phyloP scores from a whole-genome alignment of 2,329 filamentous ascomycete genomes.

The Colletotrichum falcatum region DNA sequence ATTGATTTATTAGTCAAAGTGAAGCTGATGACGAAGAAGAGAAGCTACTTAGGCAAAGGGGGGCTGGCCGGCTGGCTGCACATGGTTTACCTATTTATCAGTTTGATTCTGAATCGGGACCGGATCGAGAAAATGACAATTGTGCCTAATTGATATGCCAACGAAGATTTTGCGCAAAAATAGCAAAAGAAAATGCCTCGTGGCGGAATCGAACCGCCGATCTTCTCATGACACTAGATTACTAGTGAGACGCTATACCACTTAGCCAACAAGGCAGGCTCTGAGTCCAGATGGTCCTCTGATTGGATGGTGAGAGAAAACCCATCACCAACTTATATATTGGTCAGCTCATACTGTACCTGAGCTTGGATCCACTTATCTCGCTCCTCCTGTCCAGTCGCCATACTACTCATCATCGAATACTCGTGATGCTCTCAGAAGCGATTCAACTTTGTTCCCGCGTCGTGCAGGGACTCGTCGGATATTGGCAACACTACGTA shows the following conservation, averaged over 20 bases:
- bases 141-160: too few relatives aligned
- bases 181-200: constrained; percentile 1
- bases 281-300: too few relatives aligned
- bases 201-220: constrained; percentile 35
- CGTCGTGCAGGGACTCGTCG: neutral
- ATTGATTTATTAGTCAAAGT: too few relatives aligned
- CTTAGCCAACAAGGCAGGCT: constrained; percentile 36
- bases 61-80: too few relatives aligned
- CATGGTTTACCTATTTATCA: too few relatives aligned
- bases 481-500: too few relatives aligned
- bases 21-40: too few relatives aligned
- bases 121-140: too few relatives aligned
- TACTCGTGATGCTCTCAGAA: neutral
- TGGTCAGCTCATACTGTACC: neutral
- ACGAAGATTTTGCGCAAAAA: neutral
- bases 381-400: neutral
- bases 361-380: neutral
- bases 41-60: too few relatives aligned
- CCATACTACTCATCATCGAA: neutral
- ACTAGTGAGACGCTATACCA: constrained; percentile 39
- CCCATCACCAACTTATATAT: too few relatives aligned
- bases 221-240: constrained; percentile 32
- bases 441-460: neutral
- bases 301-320: rapidly evolving
- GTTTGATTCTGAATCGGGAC: neutral